Conservation (phyloP, 192 early-diverging fungal genomes). For the Coemansia sp. region DNA sequence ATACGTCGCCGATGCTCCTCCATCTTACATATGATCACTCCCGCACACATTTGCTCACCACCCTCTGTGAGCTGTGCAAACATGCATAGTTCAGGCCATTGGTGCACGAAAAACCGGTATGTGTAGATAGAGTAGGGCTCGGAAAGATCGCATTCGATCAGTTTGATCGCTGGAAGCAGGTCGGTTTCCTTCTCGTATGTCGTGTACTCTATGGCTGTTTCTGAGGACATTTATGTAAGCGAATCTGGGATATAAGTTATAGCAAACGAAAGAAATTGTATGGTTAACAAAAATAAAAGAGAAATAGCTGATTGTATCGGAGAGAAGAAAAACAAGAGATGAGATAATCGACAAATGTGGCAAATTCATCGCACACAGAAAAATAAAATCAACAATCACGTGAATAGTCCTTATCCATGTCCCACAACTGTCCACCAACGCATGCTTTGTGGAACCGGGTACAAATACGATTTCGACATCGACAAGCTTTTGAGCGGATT, state of each 20-base stretch:
- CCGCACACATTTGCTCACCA: constrained; percentile 61
- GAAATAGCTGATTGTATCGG: no score
- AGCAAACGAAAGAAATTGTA: no score
- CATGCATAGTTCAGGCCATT: constrained; percentile 88
- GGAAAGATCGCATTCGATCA: constrained; percentile 94
- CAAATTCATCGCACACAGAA: not conserved
- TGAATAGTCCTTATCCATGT: not conserved
- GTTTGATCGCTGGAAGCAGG: constrained; percentile 69
- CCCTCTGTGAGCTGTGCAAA: constrained; percentile 56
- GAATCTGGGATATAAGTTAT: no score
- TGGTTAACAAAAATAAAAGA: no score
- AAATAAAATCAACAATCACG: not conserved
- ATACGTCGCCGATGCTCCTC: constrained; percentile 55
- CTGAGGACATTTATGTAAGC: not conserved
- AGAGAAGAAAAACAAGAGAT: not conserved
- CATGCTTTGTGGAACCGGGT: not conserved
- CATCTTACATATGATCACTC: constrained; percentile 89
- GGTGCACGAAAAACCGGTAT: constrained; percentile 93
- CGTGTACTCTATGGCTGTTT: constrained; percentile 43
- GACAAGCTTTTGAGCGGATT: not conserved
- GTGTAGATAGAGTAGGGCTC: constrained; percentile 98
- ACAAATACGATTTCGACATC: not conserved
- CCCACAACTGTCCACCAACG: not conserved
- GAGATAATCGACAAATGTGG: not conserved
- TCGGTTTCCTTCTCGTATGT: constrained; percentile 77